Percentiles rank a stretch among this genome's conserved stretches.
These are phyloP conservation scores for Microsporum canis DNA, from an alignment of 2,329 filamentous ascomycete genomes.

Conservation along the genomic window DNA sequence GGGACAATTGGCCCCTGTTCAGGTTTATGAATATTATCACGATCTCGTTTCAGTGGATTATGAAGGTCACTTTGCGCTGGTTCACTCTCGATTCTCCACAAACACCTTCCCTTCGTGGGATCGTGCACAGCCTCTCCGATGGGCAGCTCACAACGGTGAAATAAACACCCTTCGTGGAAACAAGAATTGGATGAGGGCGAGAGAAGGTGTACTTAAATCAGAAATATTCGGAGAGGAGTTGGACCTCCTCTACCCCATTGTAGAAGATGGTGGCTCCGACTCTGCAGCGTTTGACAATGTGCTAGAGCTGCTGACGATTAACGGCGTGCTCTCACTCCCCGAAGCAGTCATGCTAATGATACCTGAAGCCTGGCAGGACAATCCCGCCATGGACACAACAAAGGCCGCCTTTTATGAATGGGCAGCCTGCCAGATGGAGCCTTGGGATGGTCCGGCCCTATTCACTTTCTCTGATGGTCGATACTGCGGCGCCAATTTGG, in stretches of 20 bases:
- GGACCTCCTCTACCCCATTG: conserved; percentile 80
- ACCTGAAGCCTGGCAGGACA: conserved; percentile 94
- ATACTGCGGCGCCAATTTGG: conserved; percentile 92
- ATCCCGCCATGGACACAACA: conserved; percentile 78
- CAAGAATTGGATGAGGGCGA: conserved; percentile 99
- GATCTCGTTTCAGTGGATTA: conserved; percentile 95
- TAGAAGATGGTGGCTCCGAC: conserved; percentile 92
- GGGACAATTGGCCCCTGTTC: conserved; percentile 83
- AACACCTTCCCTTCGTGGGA: conserved; percentile 99
- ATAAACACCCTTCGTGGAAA: conserved; percentile 96
- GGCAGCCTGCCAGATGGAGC: conserved; percentile 98
- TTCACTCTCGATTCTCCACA: conserved; percentile 94
- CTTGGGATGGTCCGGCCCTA: conserved; percentile 91
- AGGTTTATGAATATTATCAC: conserved; percentile 97
- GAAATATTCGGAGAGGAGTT: conserved; percentile 87
- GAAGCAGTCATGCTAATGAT: conserved; percentile 99
- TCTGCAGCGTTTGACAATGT: conserved; percentile 97
- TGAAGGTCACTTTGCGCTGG: conserved; percentile 90
- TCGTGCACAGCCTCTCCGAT: conserved; percentile 86
- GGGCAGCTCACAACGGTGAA: conserved; percentile 97
- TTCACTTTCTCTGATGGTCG: conserved; percentile 96
- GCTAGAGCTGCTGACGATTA: conserved; percentile 83
- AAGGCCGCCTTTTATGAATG: conserved; percentile 98
- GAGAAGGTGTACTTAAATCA: conserved; percentile 89
- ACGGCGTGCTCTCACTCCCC: conserved; percentile 85